Evolutionary conservation across 73 alveolate genomes (phyloP), one percentile per base, ranked within the genome.

Genomic region (Symbiodinium natans): DNA sequence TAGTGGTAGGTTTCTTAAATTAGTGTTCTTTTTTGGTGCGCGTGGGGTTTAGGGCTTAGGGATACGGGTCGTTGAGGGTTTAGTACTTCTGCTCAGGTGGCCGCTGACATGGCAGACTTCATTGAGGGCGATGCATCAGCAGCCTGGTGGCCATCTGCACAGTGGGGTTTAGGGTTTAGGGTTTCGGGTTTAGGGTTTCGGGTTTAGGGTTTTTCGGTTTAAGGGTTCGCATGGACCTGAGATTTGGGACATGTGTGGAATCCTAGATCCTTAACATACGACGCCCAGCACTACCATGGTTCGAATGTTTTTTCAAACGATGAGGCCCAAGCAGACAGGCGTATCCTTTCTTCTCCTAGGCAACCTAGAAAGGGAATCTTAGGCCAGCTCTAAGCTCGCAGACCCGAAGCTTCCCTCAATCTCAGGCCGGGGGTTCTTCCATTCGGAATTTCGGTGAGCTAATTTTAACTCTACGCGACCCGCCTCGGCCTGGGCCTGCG

Each of bases 101-200:
- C 97, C 63, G 97, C 97, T 1, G 97, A 90, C 88, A 63, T 90
- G 97, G 97, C 97, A 2, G 97, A 90, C 36, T 90, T 90, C 97
- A n/a, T 90, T 17, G 41, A 74, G 1, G 97, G 97, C 13, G 97
- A 90, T 71, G 97, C 97, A 27, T n/a, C 17, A 2, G 97, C 46
- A 1, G 46, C 95, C 3, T 27, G 21, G 29, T 40, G 41, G 56
- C 56, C 21, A 17, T 1, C 31, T 9, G 1, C 77, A 25, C 31
- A n/a, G 77, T 9, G 77, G 27, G 34, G 34, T 3, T 11, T 59
- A n/a, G 77, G 27, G 77, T 59, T 3, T 25, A 43, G 56, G 56
- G 56, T 43, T 43, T 52, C 27, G 82, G 34, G 82, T 85, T 85
- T 0, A 27, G 52, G n/a, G n/a, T 23, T 41, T 39, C 3, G 9